A percentile compares a stretch with the other conserved stretches of the same genome.
Evolutionary conservation across 2,329 filamentous ascomycete species (phyloP).

Genomic region (Nigrograna mackinnonii): DNA sequence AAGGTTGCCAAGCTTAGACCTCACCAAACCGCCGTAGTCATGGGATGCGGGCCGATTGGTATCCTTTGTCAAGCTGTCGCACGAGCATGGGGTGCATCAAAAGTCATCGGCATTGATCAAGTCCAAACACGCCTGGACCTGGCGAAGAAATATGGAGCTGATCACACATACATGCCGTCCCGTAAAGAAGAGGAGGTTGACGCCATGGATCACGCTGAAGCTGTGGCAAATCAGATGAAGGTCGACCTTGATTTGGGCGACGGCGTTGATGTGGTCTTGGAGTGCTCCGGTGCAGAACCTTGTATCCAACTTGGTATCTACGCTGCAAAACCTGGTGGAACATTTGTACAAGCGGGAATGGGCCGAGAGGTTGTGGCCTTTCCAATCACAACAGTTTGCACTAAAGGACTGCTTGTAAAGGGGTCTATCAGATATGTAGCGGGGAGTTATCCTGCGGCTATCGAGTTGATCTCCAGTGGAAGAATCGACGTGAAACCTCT

Average conservation of each 20-base stretch:
- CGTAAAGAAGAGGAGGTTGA: conserved; percentile 66
- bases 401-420: conserved; percentile 84
- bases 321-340: conserved; percentile 51
- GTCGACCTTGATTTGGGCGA: conserved; percentile 64
- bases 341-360: conserved; percentile 70
- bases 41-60: conserved; percentile 66
- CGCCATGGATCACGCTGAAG: conserved; percentile 44
- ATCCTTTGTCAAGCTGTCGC: conserved; percentile 87
- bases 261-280: conserved; percentile 53
- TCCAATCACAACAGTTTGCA: conserved; percentile 87
- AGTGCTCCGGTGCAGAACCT: conserved; percentile 52
- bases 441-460: conserved; percentile 84
- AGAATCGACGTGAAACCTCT: conserved; percentile 77
- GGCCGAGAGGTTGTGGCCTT: conserved; percentile 85
- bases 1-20: conserved; percentile 47
- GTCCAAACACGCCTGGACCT: conserved; percentile 78
- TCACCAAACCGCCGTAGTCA: conserved; percentile 51
- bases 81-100: conserved; percentile 80
- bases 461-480: conserved; percentile 74
- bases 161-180: conserved; percentile 67
- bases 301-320: conserved; percentile 55
- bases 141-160: conserved; percentile 72
- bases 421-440: conserved; percentile 89
- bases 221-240: conserved; percentile 68
- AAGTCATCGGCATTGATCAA: conserved; percentile 87